Conservation (phyloP, 164 flowering plant species). For the Magnolia kwangsiensis region DNA sequence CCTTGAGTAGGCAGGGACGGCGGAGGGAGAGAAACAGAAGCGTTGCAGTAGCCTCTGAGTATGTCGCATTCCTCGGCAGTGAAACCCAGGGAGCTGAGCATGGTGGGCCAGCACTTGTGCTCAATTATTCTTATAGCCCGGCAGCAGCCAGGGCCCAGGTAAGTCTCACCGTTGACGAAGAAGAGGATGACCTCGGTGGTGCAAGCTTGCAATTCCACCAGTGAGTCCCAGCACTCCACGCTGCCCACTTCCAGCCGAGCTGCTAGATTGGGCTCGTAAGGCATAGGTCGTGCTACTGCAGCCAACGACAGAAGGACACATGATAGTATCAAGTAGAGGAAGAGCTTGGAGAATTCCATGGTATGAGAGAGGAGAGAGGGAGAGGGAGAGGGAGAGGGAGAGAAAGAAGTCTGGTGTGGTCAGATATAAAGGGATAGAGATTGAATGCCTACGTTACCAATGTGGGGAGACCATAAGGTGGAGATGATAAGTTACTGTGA, state of each 20-base stretch:
- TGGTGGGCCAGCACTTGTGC: slow-evolving; percentile 24
- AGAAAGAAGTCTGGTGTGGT: too few species aligned
- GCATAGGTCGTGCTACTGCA: background rate
- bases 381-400: background rate
- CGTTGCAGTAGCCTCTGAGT: slow-evolving; percentile 23
- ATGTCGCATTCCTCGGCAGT: slow-evolving; percentile 21
- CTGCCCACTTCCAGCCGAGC: slow-evolving; percentile 1
- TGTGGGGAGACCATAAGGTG: too few species aligned
- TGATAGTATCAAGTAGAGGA: background rate
- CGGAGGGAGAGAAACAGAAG: background rate
- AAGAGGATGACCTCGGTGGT: slow-evolving; percentile 19
- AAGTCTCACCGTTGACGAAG: slow-evolving; percentile 24
- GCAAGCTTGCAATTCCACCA: slow-evolving; percentile 29
- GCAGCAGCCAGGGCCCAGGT: slow-evolving; percentile 22
- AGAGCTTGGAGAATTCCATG: background rate
- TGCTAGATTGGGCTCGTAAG: background rate
- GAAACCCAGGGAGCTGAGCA: slow-evolving; percentile 22
- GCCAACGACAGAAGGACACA: background rate
- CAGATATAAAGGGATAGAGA: too few species aligned
- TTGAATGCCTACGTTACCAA: too few species aligned
- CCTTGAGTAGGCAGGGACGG: background rate
- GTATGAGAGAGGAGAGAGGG: background rate
- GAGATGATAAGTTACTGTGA: too few species aligned
- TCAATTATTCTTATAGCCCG: slow-evolving; percentile 13
- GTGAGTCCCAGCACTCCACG: slow-evolving; percentile 42